Percentiles rank a stretch among this genome's conserved stretches.
phyloP scores from a whole-genome alignment of 106 monocot species.

The Dendrobium officinale region DNA sequence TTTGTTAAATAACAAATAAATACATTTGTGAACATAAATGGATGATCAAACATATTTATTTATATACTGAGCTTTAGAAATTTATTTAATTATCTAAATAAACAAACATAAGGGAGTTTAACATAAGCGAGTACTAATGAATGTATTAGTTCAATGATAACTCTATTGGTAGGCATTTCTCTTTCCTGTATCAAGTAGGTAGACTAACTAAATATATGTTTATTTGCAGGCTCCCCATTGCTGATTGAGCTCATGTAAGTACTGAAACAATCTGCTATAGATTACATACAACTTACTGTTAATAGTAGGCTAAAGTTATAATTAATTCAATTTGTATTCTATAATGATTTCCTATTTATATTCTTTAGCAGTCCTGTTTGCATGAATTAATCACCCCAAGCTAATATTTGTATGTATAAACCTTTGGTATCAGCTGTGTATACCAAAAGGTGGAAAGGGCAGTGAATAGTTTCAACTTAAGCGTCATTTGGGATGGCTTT shows the following conservation, averaged over 20 bases:
- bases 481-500: too few species aligned
- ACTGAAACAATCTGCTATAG: not conserved
- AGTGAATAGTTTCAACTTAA: not conserved
- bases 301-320: too few species aligned
- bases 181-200: conserved; percentile 1
- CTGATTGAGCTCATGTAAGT: conserved; percentile 28
- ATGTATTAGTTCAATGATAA: not conserved
- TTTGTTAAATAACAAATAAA: too few species aligned
- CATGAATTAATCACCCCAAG: not conserved
- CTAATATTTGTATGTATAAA: too few species aligned
- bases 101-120: too few species aligned
- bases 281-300: not conserved
- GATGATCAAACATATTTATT: too few species aligned
- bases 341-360: not conserved
- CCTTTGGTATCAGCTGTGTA: too few species aligned
- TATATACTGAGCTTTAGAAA: too few species aligned
- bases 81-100: too few species aligned
- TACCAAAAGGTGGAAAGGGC: not conserved
- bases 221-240: conserved; percentile 18
- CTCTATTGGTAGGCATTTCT: not conserved
- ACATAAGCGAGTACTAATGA: too few species aligned
- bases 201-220: not conserved
- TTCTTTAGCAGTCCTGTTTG: not conserved
- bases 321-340: too few species aligned
- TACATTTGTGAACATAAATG: too few species aligned